Evolutionary conservation across 2,329 filamentous ascomycete genomes (phyloP).

Genomic region (Akanthomyces uredinophilus): DNA sequence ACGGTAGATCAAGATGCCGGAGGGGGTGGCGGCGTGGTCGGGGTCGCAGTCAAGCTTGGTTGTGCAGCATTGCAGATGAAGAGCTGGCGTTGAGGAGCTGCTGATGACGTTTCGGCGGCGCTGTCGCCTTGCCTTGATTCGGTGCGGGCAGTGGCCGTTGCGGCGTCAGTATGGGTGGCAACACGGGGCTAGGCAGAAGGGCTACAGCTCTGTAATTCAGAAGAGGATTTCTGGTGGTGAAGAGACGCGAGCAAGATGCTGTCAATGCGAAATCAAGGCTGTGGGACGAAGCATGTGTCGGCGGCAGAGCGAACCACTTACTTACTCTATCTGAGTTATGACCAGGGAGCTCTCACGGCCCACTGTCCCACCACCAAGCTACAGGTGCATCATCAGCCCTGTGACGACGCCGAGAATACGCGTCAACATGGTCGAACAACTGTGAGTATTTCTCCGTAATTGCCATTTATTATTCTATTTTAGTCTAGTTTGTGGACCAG

Average conservation of each 20-base stretch:
- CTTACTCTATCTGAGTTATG: background rate
- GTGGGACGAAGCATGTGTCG: background rate
- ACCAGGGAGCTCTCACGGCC: background rate
- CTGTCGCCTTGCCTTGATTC: background rate
- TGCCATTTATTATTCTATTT: too few species aligned
- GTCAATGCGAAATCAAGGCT: background rate
- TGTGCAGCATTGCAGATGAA: background rate
- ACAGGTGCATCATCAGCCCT: too few species aligned
- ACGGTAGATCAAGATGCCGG: background rate
- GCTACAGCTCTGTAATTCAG: background rate
- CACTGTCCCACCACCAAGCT: background rate
- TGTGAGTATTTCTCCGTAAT: too few species aligned
- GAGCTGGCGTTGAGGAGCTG: background rate
- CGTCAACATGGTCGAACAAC: too few species aligned
- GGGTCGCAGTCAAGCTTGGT: background rate
- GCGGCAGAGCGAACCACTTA: too few species aligned
- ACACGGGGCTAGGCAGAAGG: background rate
- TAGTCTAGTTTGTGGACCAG: too few species aligned
- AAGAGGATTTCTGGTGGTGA: background rate
- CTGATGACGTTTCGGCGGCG: slow-evolving; percentile 1
- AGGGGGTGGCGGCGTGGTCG: background rate
- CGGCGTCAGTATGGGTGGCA: background rate
- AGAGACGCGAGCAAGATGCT: background rate
- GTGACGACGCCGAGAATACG: too few species aligned
- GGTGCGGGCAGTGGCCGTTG: background rate